Evolutionary conservation across 768 basidiomycete genomes (phyloP), one percentile per base, ranked within the genome.

Genomic region (Sarcodon aspratus): DNA sequence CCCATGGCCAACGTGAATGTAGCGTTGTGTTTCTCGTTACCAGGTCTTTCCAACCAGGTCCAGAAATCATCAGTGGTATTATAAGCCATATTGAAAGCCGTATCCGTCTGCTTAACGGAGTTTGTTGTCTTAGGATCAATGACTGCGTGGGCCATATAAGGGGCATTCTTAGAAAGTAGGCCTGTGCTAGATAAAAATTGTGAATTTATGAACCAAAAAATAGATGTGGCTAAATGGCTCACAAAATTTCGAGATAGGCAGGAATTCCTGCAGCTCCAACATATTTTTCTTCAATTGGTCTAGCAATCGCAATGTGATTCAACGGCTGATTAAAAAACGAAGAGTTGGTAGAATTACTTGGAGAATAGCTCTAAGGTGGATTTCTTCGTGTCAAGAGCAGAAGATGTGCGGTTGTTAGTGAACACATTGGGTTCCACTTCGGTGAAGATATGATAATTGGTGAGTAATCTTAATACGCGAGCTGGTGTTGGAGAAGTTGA

Each of bases 391-490:
- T 55, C 58, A 11, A 60, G 48, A 11, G 52, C 43, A 9, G 50
- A 54, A 3, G 53, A 63, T 27, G 62, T 35, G 3, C 58, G 54
- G 50, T 62, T 64, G 52, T 60, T 53, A 1, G 57, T 54, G 37
- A 63, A 64, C 1, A 62, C 59, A 32, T 63, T 55, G 9, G 63
- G 63, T 1, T 56, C 47, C 6, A 66, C 59, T 48, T 66, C 64
- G 3, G 49, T 48, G 50, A 63, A 64, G 37, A 64, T 58, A 46
- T 66, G 61, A 21, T 57, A 50, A 1, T 62, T 57, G 7, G 60
- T 55, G 9, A 66, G 54, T 10, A 59, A 48, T n/a, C 64, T 57
- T n/a, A 66, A 47, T 12, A 61, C 50, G 17, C 66, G 58, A 10
- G 55, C 61, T 63, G 47, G 11, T 7, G 11, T 9, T 3, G 13